Conservation (phyloP, 139 green algal species). For the Chlamydomonas incerta region DNA sequence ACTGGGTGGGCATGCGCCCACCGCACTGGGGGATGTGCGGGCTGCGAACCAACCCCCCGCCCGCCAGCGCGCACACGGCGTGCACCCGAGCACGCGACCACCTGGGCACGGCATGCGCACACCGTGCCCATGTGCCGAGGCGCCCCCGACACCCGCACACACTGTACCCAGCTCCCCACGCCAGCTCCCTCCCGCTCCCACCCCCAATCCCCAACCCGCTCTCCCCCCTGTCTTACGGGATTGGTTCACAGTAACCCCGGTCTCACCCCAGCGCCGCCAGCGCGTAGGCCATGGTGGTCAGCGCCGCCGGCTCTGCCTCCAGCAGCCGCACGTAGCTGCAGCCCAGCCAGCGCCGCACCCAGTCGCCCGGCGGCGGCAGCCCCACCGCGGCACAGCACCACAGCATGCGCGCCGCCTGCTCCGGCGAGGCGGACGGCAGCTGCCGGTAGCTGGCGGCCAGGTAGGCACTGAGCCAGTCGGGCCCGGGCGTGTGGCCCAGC, state of each 20-base stretch:
- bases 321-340: constrained; percentile 11
- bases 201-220: neutral
- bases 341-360: constrained; percentile 18
- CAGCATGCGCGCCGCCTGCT: constrained; percentile 34
- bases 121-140: too few relatives aligned
- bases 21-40: too few relatives aligned
- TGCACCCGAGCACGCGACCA: too few relatives aligned
- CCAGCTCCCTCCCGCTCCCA: neutral
- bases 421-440: neutral
- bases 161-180: too few relatives aligned
- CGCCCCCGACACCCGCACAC: too few relatives aligned
- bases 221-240: neutral
- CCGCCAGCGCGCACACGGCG: too few relatives aligned
- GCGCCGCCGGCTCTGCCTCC: neutral
- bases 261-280: constrained; percentile 32
- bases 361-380: constrained; percentile 21
- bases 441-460: constrained; percentile 2
- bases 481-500: neutral
- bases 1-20: too few relatives aligned
- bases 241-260: too few relatives aligned
- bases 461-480: constrained; percentile 9
- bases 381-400: constrained; percentile 13
- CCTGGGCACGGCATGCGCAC: too few relatives aligned
- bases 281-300: constrained; percentile 17
- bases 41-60: too few relatives aligned